Percentiles rank a stretch among this genome's conserved stretches.
Evolutionary conservation across 768 basidiomycete genomes (phyloP).

Genomic region (Rhizopogon sp.): DNA sequence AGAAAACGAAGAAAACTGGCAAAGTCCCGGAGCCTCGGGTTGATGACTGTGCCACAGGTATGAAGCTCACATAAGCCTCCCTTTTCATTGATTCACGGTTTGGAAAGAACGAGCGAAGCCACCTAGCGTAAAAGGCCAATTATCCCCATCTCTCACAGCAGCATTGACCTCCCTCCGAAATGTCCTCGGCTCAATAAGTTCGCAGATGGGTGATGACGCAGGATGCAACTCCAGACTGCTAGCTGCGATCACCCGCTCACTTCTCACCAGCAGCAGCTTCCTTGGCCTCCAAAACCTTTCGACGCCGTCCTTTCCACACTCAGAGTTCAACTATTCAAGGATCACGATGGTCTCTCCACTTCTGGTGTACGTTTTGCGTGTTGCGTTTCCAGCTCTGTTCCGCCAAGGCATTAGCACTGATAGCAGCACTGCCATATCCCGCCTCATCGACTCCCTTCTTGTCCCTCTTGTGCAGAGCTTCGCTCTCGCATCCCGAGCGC

Average conservation of each 20-base stretch:
- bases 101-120: constrained; percentile 15
- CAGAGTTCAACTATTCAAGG: constrained; percentile 11
- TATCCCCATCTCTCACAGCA: constrained; percentile 16
- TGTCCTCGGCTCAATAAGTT: constrained; percentile 5
- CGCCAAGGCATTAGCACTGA: background rate
- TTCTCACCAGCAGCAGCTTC: background rate
- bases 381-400: constrained; percentile 14
- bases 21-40: constrained; percentile 9
- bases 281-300: background rate
- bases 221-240: constrained; percentile 9
- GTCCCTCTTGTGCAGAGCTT: constrained; percentile 13
- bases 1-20: constrained; percentile 20
- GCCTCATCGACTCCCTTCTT: constrained; percentile 15
- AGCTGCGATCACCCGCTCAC: constrained; percentile 13
- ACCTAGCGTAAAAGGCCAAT: constrained; percentile 16
- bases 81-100: background rate
- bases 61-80: background rate
- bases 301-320: background rate
- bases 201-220: background rate
- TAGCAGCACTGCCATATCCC: constrained; percentile 12
- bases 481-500: background rate
- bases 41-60: constrained; percentile 19
- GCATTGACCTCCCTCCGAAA: constrained; percentile 18
- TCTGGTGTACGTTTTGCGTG: constrained; percentile 16
- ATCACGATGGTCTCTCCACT: constrained; percentile 19